Base-by-base conservation (phyloP, 225 moss, liverwort and hornwort genomes). In the Bryum argenteum region DNA sequence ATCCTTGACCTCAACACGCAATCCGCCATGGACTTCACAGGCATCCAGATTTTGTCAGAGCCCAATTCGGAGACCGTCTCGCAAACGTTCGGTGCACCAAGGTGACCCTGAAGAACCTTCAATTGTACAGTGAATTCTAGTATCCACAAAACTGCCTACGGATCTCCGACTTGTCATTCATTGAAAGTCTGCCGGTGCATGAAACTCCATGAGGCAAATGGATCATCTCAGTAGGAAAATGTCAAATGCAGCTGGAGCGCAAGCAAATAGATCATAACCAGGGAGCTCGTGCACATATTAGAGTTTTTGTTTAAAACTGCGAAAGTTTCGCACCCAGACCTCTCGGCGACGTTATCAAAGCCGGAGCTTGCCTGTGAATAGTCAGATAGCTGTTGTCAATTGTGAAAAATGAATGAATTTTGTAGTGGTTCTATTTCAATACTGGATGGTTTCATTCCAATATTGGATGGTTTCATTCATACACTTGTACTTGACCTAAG, bases 1-100 rank as follows among this genome's bases (percentile, higher is more conserved):
- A 83, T 86, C 14, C 56, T 86, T 24, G 83, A 86, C 11, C 77
- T 86, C 3, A 75, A 65, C 65, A 77, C 85, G 16, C 64, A 80
- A 39, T 80, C 82, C 0, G 59, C 69, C 8, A 42, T 83, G 0
- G 78, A 86, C 54, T 80, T 86, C 8, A 72, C 86, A n/a, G 80
- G 10, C 75, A 83, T 83, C 59, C 50, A 75, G 9, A 83, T 86
- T 19, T 28, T 77, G 26, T 79, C 74, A 0, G 78, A 57, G 26
- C 1, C 58, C 3, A 61, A 41, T 53, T 77, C 80, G 13, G 11
- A 67, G 0, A 4, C 45, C 0, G 11, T 1, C 19, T 86, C 86
- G 0, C 76, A 77, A 63, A 77, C 71, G 14, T 79, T 83, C 20
- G 63, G 7, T 40, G 73, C 72, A 48, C 83, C 83, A 11, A 69